These are phyloP conservation scores for Paramyrothecium sp. DNA, from an alignment of 2,329 filamentous ascomycete genomes.

Conservation along the genomic window DNA sequence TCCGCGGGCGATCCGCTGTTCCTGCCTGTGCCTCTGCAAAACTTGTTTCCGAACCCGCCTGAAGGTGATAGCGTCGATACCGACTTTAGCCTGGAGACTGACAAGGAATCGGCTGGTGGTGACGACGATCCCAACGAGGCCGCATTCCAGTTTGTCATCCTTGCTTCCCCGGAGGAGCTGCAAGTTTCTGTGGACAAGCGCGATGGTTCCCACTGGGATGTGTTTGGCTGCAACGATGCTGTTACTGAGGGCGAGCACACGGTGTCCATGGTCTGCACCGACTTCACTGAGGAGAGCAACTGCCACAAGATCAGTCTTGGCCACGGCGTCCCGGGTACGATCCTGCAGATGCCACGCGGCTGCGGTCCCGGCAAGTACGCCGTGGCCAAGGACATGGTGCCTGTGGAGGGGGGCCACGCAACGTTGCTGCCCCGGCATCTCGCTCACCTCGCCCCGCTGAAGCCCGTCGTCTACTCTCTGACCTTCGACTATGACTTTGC, in stretches of 20 bases:
- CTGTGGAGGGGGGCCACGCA: neutral
- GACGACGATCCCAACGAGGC: slow-evolving; percentile 24
- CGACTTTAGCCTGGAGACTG: slow-evolving; percentile 25
- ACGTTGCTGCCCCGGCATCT: neutral
- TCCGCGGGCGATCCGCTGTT: slow-evolving; percentile 24
- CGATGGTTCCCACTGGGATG: slow-evolving; percentile 43
- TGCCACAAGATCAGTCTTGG: slow-evolving; percentile 35
- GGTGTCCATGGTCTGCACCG: slow-evolving; percentile 34
- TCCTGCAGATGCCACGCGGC: slow-evolving; percentile 37
- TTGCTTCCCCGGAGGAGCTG: slow-evolving; percentile 28
- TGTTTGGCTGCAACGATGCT: slow-evolving; percentile 33
- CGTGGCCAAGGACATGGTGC: slow-evolving; percentile 27
- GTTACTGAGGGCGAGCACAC: slow-evolving; percentile 27
- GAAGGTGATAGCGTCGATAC: slow-evolving; percentile 23
- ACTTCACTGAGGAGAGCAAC: slow-evolving; percentile 29
- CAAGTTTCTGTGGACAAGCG: slow-evolving; percentile 34
- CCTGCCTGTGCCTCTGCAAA: slow-evolving; percentile 32
- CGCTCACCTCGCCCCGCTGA: neutral
- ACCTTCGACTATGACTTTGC: slow-evolving; percentile 39
- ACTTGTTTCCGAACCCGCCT: slow-evolving; percentile 32
- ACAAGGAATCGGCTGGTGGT: slow-evolving; percentile 20
- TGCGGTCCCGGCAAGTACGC: slow-evolving; percentile 39
- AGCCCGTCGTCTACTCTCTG: slow-evolving; percentile 27
- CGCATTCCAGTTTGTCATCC: slow-evolving; percentile 29
- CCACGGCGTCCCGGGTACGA: slow-evolving; percentile 32